phyloP scores from a whole-genome alignment of 805 yeast genomes.

The Candida coleopterorum region DNA sequence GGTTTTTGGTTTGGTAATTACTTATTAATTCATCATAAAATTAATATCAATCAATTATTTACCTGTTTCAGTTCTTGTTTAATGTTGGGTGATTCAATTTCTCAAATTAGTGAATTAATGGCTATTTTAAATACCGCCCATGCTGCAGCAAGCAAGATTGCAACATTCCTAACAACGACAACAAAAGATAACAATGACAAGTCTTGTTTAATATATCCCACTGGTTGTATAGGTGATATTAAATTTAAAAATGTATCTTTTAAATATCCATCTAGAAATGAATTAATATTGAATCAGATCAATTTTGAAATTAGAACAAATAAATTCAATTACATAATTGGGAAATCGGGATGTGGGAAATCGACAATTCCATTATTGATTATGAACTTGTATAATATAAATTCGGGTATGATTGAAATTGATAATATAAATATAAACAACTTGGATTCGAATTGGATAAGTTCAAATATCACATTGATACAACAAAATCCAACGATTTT shows the following conservation, averaged over 20 bases:
- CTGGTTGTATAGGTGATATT: conserved; percentile 42
- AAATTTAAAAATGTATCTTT: conserved; percentile 55
- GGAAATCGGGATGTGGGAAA: conserved; percentile 91
- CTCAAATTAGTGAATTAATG: conserved; percentile 51
- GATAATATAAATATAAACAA: conserved; percentile 46
- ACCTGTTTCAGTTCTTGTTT: conserved; percentile 83
- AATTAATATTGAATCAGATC: conserved; percentile 44
- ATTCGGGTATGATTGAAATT: conserved; percentile 53
- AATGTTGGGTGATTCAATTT: conserved; percentile 59
- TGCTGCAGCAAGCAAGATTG: conserved; percentile 57
- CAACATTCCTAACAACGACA: conserved; percentile 27
- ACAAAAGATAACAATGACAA: background rate
- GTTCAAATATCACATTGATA: conserved; percentile 62
- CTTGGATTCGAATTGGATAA: conserved; percentile 49
- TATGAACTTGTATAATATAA: conserved; percentile 49
- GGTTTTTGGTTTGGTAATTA: conserved; percentile 88
- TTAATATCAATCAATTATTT: conserved; percentile 60
- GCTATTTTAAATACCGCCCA: conserved; percentile 65
- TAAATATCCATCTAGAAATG: conserved; percentile 55
- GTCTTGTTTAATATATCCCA: conserved; percentile 11
- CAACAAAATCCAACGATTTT: conserved; percentile 70
- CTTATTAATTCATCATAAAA: conserved; percentile 49
- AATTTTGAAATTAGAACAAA: conserved; percentile 33
- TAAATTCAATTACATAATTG: conserved; percentile 61
- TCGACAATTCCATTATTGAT: conserved; percentile 71